These are phyloP conservation scores for Diaporthe capsici DNA, from an alignment of 2,329 filamentous ascomycete genomes.

Conservation along the genomic window DNA sequence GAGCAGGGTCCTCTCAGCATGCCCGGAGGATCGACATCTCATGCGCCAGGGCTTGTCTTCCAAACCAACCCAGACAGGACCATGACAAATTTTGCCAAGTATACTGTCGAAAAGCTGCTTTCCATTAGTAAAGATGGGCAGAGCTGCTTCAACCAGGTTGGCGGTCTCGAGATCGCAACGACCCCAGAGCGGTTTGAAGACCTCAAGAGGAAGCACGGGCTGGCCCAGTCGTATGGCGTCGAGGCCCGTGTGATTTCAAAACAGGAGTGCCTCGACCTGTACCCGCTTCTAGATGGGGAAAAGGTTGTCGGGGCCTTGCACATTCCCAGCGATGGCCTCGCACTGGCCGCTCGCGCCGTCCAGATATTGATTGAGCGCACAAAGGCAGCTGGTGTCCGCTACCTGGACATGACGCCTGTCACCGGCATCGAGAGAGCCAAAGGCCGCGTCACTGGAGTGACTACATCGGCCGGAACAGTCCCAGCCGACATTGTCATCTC, in stretches of 20 bases:
- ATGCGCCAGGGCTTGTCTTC: conserved; percentile 75
- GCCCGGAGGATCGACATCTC: conserved; percentile 76
- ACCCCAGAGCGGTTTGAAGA: conserved; percentile 71
- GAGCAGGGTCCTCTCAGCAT: conserved; percentile 74
- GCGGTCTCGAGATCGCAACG: conserved; percentile 74
- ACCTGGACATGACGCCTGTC: conserved; percentile 69
- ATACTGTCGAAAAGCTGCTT: conserved; percentile 72
- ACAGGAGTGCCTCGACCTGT: conserved; percentile 66
- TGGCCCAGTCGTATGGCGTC: conserved; percentile 72
- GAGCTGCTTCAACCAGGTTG: conserved; percentile 73
- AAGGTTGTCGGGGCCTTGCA: conserved; percentile 71
- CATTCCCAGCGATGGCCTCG: conserved; percentile 73
- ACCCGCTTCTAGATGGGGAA: conserved; percentile 67
- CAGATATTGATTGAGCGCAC: conserved; percentile 73
- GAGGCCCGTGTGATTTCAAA: conserved; percentile 65
- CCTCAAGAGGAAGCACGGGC: conserved; percentile 73
- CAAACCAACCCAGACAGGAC: conserved; percentile 72
- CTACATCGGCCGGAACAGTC: conserved; percentile 62
- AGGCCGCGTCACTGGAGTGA: conserved; percentile 69
- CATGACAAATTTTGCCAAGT: conserved; percentile 71
- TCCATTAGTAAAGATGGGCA: conserved; percentile 64
- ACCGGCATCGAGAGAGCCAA: conserved; percentile 66
- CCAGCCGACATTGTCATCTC: conserved; percentile 73
- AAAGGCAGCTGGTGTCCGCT: conserved; percentile 68
- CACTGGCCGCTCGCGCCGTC: conserved; percentile 72